Evolutionary conservation across 306 rosid species (phyloP), one percentile per base, ranked within the genome.

Genomic region (Sesbania bispinosa): DNA sequence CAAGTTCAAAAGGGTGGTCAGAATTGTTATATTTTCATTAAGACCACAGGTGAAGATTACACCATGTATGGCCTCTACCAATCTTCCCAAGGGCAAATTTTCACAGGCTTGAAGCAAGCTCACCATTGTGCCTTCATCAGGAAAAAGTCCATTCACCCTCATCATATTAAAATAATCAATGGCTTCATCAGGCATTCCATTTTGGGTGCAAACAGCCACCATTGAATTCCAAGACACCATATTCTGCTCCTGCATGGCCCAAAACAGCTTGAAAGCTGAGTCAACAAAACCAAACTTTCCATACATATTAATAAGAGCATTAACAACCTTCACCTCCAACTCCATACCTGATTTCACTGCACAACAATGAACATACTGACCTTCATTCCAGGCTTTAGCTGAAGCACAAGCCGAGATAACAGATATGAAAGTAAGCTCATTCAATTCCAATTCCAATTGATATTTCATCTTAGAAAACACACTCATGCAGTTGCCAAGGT

Each of bases 141-240:
- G 94, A 24, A 79, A 39, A 42, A 73, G 36, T 36, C 88, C 86
- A 54, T 16, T 46, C 75, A 52, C 57, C 73, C 83, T 88, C 94
- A 90, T 86, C 81, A 69, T 35, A 42, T 76, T 66, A 67, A 90
- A 86, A 67, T 64, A 81, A 26, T 39, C 41, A 48, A 90, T 27
- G 43, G 90, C 87, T 36, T 75, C 85, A 15, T 30, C 18, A 7
- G 85, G 61, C 67, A 68, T 47, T 41, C 82, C 84, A 71, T 86
- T 84, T 9, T 78, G 85, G 30, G 79, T 20, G 39, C 73, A 77
- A 69, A 79, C 75, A 55, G 86, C 75, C 41, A 90, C 83, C 60
- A 88, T 71, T 35, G 88, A 83, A 77, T 84, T 90, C 94, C 96
- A 90, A 0, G 96, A 88, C 36, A 90, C 83, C 23, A 71, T 26